phyloP scores from a whole-genome alignment of 2,329 filamentous ascomycete species.

The Penicillium sp. region DNA sequence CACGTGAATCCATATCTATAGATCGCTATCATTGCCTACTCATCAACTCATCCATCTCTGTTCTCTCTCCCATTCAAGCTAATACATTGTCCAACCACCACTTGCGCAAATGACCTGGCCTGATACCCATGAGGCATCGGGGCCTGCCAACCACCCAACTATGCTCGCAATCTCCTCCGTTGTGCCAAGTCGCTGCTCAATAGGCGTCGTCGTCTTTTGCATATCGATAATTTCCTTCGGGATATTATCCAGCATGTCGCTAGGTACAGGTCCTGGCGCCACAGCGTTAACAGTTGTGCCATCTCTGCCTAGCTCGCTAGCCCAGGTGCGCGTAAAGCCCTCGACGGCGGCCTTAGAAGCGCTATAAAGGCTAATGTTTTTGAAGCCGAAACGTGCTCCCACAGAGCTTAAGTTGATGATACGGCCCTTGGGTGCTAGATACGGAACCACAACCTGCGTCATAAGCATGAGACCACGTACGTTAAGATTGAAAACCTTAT shows the following conservation, averaged over 20 bases:
- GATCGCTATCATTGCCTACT: too few species aligned
- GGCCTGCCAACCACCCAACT: conserved; percentile 1
- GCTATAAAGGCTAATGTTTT: neutral
- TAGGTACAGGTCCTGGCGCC: neutral
- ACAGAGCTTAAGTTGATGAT: neutral
- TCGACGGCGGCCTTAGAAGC: neutral
- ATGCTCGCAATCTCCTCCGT: conserved; percentile 6
- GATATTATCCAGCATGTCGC: neutral
- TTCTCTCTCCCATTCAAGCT: too few species aligned
- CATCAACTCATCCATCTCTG: too few species aligned
- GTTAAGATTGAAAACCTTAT: neutral
- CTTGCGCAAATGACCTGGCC: conserved; percentile 6
- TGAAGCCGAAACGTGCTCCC: neutral
- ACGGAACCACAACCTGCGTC: neutral
- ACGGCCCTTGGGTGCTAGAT: neutral
- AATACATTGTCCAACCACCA: neutral
- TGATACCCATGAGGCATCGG: conserved; percentile 4
- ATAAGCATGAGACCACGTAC: neutral
- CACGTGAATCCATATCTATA: too few species aligned
- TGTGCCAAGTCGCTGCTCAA: neutral
- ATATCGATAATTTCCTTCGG: neutral
- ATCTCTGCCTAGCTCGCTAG: neutral
- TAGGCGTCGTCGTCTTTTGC: neutral
- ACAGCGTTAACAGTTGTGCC: neutral
- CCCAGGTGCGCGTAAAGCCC: neutral